Evolutionary conservation across 805 yeast genomes (phyloP).

Genomic region (Metschnikowia orientalis): DNA sequence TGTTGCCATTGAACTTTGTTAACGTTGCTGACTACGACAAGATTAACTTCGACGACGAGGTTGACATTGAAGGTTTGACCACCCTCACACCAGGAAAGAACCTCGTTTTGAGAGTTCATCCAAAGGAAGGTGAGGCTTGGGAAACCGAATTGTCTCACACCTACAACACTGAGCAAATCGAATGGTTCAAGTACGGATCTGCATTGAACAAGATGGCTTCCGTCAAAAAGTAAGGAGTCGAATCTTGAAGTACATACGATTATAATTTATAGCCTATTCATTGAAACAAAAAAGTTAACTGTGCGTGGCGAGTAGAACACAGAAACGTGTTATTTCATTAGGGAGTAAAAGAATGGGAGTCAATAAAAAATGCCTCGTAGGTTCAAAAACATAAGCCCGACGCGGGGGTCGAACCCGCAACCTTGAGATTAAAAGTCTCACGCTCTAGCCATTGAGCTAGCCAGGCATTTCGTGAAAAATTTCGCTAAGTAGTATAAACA

Average conservation of each 20-base stretch:
- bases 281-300: neutral
- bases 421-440: slow-evolving; percentile 24
- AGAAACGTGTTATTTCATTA: neutral
- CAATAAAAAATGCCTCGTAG: too few species aligned
- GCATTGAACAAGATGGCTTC: slow-evolving; percentile 94
- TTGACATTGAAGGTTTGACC: slow-evolving; percentile 81
- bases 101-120: slow-evolving; percentile 71
- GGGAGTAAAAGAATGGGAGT: neutral
- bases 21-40: slow-evolving; percentile 88
- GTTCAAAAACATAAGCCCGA: slow-evolving; percentile 19
- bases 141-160: slow-evolving; percentile 91
- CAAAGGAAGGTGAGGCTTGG: slow-evolving; percentile 78
- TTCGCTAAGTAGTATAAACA: too few species aligned
- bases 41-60: slow-evolving; percentile 85
- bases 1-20: slow-evolving; percentile 92
- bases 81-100: slow-evolving; percentile 91
- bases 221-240: slow-evolving; percentile 9
- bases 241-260: slow-evolving; percentile 8
- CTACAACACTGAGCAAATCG: slow-evolving; percentile 93
- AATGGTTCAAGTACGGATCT: slow-evolving; percentile 98
- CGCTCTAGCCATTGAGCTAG: slow-evolving; percentile 26
- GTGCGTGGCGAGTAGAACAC: neutral
- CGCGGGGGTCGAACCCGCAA: slow-evolving; percentile 27
- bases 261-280: slow-evolving; percentile 12
- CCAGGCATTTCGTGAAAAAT: slow-evolving; percentile 14